Evolutionary conservation across 1,139 yeast species (phyloP).

Genomic region (Suhomyces guaymorum): DNA sequence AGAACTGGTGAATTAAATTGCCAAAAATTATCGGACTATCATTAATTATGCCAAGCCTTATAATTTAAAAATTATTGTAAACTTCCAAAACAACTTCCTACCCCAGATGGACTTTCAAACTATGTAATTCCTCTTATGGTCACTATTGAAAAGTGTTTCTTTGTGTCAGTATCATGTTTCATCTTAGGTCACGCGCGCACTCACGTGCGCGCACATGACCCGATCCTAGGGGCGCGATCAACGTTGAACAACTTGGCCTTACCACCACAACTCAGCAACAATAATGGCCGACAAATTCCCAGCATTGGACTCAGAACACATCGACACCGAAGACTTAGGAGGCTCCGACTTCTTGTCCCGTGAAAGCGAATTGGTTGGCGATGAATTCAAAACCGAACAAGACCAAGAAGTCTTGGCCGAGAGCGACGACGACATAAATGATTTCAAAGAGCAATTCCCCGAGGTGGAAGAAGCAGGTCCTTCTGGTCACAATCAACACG

Average conservation of each 20-base stretch:
- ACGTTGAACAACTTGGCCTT: conserved; percentile 2
- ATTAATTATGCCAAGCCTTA: too few species aligned
- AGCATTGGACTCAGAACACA: conserved; percentile 59
- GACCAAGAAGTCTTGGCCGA: conserved; percentile 56
- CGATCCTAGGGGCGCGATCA: neutral
- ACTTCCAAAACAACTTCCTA: too few species aligned
- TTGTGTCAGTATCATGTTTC: too few species aligned
- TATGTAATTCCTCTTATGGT: too few species aligned
- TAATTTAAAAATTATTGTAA: too few species aligned
- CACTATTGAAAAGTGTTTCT: too few species aligned
- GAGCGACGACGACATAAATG: conserved; percentile 60
- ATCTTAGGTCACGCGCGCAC: neutral
- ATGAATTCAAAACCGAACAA: conserved; percentile 71
- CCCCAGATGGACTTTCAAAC: too few species aligned
- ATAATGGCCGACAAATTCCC: conserved; percentile 87
- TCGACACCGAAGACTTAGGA: conserved; percentile 32
- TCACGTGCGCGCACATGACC: neutral
- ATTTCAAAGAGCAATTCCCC: conserved; percentile 68
- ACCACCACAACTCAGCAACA: conserved; percentile 2
- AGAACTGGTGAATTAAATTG: too few species aligned
- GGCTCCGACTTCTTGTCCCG: conserved; percentile 73
- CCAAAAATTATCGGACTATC: too few species aligned
- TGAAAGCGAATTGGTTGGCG: conserved; percentile 83
- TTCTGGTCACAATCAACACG: conserved; percentile 12
- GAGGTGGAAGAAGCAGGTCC: conserved; percentile 41